Base-by-base conservation (phyloP, 768 basidiomycete genomes). In the Russula olivacea region DNA sequence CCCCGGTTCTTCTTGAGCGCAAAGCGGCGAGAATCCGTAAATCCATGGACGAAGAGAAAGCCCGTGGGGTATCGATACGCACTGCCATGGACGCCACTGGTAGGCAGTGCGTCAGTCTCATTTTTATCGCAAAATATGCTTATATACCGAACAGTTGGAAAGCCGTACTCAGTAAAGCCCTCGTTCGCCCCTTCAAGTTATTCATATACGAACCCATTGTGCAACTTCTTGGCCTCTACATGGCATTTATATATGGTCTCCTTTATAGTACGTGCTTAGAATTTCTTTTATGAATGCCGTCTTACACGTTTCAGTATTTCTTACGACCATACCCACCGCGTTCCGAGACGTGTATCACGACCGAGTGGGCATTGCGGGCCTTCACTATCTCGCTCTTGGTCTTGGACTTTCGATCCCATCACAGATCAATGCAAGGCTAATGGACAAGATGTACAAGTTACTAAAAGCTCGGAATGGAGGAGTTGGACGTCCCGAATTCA, bases 351-450 rank as follows among this genome's bases (percentile, higher is more conserved):
- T 78, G 0, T 92, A 91, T 68, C 72, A 79, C 45, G 73, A 89
- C 69, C 64, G 70, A 0, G 71, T 79, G 12, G 86, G 88, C 6
- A 83, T 86, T 54, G 77, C 82, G 0, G 86, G 88, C 0, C 72
- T 91, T 34, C 77, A 91, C 68, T 93, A 90, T 66, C 75, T 91
- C 61, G 81, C 89, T 0, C 78, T 91, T 6, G 89, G 87, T 0
- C 17, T 86, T 2, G 88, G 89, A 2, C 72, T 88, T 21, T 69
- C 75, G 1, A 61, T 72, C 2, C 79, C 81, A 0, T 81, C 85
- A 1, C 78, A 75, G 69, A 14, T 80, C 11, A 87, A 85, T 59
- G 86, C 86, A 0, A 75, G 78, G 11, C 65, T 76, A 3, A 72
- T 90, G 73, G 90, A 92, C 70, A 71, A 68, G 51, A 69, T 87